Conservation (phyloP, 2,329 filamentous ascomycete genomes). For the Aspergillus pseudoviridinutans region DNA sequence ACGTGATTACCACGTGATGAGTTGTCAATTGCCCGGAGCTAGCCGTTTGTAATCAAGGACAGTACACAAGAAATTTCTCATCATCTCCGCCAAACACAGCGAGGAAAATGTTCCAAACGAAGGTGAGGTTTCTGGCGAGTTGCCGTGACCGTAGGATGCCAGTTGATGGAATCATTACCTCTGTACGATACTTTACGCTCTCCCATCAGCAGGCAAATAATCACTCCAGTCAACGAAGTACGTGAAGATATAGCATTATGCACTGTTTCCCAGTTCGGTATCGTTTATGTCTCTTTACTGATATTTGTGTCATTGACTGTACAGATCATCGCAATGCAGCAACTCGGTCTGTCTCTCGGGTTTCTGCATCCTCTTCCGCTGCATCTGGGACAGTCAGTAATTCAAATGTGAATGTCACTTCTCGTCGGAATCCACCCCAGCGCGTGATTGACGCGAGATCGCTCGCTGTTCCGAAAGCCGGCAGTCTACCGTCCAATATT, state of each 20-base stretch:
- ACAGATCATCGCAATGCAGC: background rate
- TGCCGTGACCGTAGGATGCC: slow-evolving; percentile 10
- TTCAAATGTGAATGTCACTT: slow-evolving; percentile 10
- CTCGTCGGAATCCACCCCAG: slow-evolving; percentile 20
- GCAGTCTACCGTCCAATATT: slow-evolving; percentile 26
- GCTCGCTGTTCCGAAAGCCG: slow-evolving; percentile 28
- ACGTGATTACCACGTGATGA: background rate
- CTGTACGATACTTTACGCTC: slow-evolving; percentile 26
- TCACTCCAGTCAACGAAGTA: slow-evolving; percentile 19
- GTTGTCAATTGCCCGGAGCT: background rate
- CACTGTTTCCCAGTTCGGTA: background rate
- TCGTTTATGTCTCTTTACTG: background rate
- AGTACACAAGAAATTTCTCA: background rate
- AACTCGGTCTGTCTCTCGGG: background rate
- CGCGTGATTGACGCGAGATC: slow-evolving; percentile 35
- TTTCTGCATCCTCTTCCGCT: background rate
- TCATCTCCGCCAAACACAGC: background rate
- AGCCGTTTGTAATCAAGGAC: background rate
- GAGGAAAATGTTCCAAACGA: slow-evolving; percentile 26
- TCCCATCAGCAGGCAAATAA: slow-evolving; percentile 14
- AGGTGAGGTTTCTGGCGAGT: slow-evolving; percentile 6
- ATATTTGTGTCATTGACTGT: background rate
- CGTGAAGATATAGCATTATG: slow-evolving; percentile 7
- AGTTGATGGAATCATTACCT: slow-evolving; percentile 9
- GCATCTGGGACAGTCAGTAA: slow-evolving; percentile 9